Evolutionary conservation across 1,284 basidiomycete species (phyloP), one percentile per base, ranked within the genome.

Genomic region (Irpex sp.): DNA sequence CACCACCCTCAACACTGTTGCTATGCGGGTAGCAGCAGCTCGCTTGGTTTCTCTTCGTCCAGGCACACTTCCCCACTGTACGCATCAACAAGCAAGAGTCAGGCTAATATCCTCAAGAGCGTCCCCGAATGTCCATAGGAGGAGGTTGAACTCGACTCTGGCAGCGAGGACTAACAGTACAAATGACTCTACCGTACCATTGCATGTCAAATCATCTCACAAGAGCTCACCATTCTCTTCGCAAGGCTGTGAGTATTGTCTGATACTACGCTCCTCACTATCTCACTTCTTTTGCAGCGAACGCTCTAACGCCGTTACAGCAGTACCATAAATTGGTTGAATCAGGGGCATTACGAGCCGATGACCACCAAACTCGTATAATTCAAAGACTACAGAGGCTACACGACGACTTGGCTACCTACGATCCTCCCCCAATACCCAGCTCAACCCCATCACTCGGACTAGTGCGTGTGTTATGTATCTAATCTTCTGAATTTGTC

Each of bases 301-400:
- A 61, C 58, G 58, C 64, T 47, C 37, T 62, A 62, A 65, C 85
- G 7, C 94, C 93, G 5, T 76, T 88, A 57, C 75, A 81, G 47
- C 86, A 88, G 60, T 98, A 98, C 78, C 81, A 89, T 67, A 80
- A 84, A 67, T 85, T 97, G 55, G 85, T 98, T 56, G 77, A 84
- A 4, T 76, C 80, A n/a, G 92, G 93, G 13, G 75, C 85, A 1
- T 79, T 99, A 56, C 82, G 85, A 19, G 82, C 88, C 58, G 97
- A 99, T 73, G 82, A 85, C 6, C 88, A 96, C 77, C 97, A 99
- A 76, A 87, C 88, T 38, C 82, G 82, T 38, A 97, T 98, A 69
- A 88, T 98, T 64, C 78, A 86, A 72, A 86, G 89, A 68, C 82
- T 99, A 11, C 92, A 98, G 75, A 77, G 83, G 57, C 78, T 98